Conservation (phyloP, 2,329 filamentous ascomycete species). For the Sarocladiaceae sp. region DNA sequence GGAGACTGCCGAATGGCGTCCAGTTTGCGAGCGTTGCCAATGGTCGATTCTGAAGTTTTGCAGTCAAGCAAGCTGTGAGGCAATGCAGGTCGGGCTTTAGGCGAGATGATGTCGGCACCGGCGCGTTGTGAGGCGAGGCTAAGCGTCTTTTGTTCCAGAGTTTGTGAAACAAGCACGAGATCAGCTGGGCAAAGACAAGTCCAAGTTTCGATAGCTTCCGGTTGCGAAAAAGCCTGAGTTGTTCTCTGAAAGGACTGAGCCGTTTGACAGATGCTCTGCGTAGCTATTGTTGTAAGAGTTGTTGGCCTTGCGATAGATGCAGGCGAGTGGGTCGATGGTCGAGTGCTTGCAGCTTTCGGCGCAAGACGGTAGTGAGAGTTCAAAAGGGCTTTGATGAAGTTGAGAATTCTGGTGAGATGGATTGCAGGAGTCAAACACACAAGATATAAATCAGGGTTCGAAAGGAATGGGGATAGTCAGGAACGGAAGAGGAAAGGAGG, state of each 20-base stretch:
- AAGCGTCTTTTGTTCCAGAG: constrained; percentile 15
- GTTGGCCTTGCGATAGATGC: constrained; percentile 4
- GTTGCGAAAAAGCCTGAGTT: not conserved
- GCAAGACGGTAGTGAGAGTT: not conserved
- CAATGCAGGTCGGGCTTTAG: constrained; percentile 18
- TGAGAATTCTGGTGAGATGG: not conserved
- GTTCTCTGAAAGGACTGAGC: not conserved
- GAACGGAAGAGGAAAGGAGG: constrained; percentile 12
- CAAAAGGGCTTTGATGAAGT: too few species aligned
- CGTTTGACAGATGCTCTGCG: not conserved
- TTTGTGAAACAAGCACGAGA: not conserved
- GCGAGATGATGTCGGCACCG: constrained; percentile 26
- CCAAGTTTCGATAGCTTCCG: too few species aligned
- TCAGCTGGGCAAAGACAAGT: not conserved
- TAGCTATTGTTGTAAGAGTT: not conserved
- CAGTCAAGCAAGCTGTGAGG: constrained; percentile 3
- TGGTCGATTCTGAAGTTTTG: constrained; percentile 22
- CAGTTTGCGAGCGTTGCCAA: constrained; percentile 27
- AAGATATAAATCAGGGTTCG: constrained; percentile 1
- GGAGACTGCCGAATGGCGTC: constrained; percentile 25
- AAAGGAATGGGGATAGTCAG: constrained; percentile 11
- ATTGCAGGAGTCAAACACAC: constrained; percentile 5
- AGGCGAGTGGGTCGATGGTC: constrained; percentile 7
- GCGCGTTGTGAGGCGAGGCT: constrained; percentile 26
- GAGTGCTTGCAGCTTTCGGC: constrained; percentile 9